A percentile compares a stretch with the other conserved stretches of the same genome.
Conservation (phyloP, 345 rosid species). For the Eucalyptus shirleyi region DNA sequence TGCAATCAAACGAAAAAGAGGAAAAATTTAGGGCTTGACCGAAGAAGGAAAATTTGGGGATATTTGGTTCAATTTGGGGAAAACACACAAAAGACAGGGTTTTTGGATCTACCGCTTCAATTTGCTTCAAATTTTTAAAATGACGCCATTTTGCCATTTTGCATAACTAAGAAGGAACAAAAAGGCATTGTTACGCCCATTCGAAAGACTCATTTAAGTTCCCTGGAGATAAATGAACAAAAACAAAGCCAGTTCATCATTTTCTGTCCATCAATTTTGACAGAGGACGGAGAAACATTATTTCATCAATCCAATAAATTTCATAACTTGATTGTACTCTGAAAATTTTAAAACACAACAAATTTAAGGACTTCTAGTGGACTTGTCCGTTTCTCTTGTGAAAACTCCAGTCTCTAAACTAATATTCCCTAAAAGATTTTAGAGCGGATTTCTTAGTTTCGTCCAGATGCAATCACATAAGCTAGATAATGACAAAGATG, state of each 20-base stretch:
- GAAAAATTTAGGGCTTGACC: background rate
- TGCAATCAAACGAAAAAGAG: background rate
- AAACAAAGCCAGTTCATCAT: background rate
- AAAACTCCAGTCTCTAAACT: background rate
- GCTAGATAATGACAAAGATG: background rate
- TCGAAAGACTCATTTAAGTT: background rate
- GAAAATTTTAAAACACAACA: background rate
- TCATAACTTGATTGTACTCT: background rate
- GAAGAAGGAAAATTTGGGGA: background rate
- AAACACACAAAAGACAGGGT: background rate
- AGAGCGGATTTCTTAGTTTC: background rate
- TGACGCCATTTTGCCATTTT: background rate
- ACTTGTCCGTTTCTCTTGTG: background rate
- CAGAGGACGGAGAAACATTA: background rate
- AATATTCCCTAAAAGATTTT: background rate
- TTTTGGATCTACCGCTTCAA: background rate
- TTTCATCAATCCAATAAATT: background rate
- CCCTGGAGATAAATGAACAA: background rate
- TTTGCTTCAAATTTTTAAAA: background rate
- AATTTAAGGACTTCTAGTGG: background rate
- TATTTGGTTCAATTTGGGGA: background rate
- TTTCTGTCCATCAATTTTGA: background rate
- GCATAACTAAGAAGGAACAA: background rate
- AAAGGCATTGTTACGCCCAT: background rate
- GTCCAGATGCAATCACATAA: background rate